Evolutionary conservation across 345 rosid species (phyloP).

Genomic region (Leavenworthia alabamica): DNA sequence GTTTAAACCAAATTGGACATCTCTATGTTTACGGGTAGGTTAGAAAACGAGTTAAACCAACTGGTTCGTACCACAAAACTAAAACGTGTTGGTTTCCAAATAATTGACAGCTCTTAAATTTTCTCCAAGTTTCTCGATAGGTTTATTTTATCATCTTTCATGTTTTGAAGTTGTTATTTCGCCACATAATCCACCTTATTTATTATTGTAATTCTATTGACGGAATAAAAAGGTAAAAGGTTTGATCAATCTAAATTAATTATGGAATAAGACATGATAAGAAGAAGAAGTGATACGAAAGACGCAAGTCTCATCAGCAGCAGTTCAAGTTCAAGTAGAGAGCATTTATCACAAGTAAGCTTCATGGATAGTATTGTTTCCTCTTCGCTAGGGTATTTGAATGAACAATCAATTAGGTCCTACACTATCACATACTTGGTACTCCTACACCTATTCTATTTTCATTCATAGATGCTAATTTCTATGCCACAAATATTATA

Average conservation of each 20-base stretch:
- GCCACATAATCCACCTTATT: background rate
- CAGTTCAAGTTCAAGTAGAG: constrained; percentile 18
- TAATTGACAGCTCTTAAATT: background rate
- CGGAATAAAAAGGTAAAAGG: constrained; percentile 7
- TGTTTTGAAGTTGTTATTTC: background rate
- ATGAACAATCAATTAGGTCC: constrained; percentile 15
- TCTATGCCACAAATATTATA: constrained; percentile 14
- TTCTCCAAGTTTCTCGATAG: constrained; percentile 13
- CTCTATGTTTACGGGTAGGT: too few relatives aligned
- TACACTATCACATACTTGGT: constrained; percentile 32
- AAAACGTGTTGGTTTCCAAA: background rate
- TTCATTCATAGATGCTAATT: background rate
- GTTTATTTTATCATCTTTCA: background rate
- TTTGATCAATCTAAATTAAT: background rate
- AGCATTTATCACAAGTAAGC: constrained; percentile 24
- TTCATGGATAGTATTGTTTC: constrained; percentile 31
- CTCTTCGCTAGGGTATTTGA: constrained; percentile 25
- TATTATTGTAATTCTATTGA: background rate
- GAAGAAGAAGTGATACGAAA: constrained; percentile 10
- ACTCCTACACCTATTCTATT: constrained; percentile 12
- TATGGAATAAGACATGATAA: constrained; percentile 23
- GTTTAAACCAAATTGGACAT: too few relatives aligned
- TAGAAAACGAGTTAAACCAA: too few relatives aligned
- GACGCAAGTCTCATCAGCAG: constrained; percentile 3
- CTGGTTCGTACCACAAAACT: background rate